Evolutionary conservation across 345 rosid genomes (phyloP), one percentile per base, ranked within the genome.

Genomic region (Gossypium turneri): DNA sequence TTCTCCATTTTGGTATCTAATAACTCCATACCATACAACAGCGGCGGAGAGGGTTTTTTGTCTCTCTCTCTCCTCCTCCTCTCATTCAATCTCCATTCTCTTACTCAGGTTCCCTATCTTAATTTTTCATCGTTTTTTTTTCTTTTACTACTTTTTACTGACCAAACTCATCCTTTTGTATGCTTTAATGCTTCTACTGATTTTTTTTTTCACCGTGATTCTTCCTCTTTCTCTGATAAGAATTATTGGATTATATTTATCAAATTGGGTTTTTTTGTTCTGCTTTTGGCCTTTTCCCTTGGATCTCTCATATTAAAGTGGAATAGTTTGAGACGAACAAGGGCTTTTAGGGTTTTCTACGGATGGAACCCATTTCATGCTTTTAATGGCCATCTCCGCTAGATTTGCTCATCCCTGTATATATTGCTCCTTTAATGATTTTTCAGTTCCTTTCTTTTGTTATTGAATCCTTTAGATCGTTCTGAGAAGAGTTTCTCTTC

Each of bases 71-170:
- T 57, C 61, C 19, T 38, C 72, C 7, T 20, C 27, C 41, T n/a
- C 48, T 72, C 59, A 8, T 63, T 63, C 48, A 63, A 62, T 63
- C 67, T 17, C 12, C 48, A 17, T 63, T 63, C 59, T 19, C 17
- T 27, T 51, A 25, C 43, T 27, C 73, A 69, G 73, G 73, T 69
- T 51, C 19, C 60, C 60, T 52, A 17, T 27, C 73, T 52, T 52
- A 17, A 17, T 17, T 52, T 29, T 16, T 51, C 19, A 22, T 25
- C 51, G 12, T 64, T 64, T 64, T 64, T 64, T 20, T 20, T 24
- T 45, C 25, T 44, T 45, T 2, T 3, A n/a, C 20, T 38, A 9
- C 20, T 50, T 27, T 25, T 25, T 69, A 17, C 60, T 17, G n/a
- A 2, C 13, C 47, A 17, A 69, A 27, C 16, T 25, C 24, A 9